These are phyloP conservation scores for Penicillium sp. DNA, from an alignment of 2,329 filamentous ascomycete species.

Conservation along the genomic window DNA sequence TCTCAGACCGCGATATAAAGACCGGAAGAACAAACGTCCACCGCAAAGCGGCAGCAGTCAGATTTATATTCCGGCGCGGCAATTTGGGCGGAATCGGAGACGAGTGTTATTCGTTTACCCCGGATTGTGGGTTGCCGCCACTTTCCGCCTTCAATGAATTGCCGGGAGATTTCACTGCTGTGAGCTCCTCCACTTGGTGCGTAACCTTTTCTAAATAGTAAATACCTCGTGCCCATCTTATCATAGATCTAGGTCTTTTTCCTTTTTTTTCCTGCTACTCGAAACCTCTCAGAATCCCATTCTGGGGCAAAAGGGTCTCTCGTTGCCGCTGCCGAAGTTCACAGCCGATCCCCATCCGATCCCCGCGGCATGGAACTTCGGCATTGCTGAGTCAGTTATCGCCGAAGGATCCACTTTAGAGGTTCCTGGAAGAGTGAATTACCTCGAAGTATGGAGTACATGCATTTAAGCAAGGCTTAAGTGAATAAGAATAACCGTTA, in stretches of 20 bases:
- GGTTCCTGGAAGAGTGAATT: no score
- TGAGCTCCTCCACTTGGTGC: background rate
- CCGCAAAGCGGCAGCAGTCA: conserved; percentile 3
- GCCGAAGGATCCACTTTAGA: background rate
- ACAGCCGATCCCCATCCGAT: conserved; percentile 27
- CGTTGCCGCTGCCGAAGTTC: conserved; percentile 12
- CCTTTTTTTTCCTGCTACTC: background rate
- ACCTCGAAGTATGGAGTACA: no score
- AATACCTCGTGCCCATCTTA: background rate
- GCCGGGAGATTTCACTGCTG: background rate
- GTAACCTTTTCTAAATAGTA: background rate
- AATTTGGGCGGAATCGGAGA: conserved; percentile 12
- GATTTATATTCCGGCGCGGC: conserved; percentile 16
- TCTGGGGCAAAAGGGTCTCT: background rate
- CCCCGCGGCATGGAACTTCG: conserved; percentile 7
- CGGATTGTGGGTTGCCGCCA: conserved; percentile 10
- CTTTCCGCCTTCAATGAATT: conserved; percentile 1
- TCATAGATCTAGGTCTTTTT: background rate
- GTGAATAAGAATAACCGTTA: background rate
- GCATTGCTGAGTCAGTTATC: conserved; percentile 2
- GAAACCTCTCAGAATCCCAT: background rate
- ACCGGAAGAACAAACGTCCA: background rate
- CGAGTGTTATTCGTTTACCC: conserved; percentile 16
- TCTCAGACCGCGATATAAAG: background rate
- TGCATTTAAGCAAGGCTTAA: no score